Evolutionary conservation across 2,329 filamentous ascomycete species (phyloP).

Genomic region (Chrysoporthe deuterocubensis): DNA sequence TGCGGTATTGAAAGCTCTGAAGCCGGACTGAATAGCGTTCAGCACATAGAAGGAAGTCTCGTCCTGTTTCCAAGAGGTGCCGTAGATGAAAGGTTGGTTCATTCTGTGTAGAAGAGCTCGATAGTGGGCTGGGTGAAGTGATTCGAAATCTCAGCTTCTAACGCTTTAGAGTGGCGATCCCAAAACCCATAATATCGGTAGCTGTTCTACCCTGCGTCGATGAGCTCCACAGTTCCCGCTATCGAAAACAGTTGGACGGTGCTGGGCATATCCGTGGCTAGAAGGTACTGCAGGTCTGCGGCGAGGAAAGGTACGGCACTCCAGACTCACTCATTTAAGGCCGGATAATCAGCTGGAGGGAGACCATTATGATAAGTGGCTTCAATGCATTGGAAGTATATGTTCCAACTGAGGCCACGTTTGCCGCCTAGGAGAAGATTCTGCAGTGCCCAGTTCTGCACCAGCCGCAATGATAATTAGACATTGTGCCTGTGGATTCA

Average conservation of each 20-base stretch:
- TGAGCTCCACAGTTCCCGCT: not conserved
- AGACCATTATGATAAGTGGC: not conserved
- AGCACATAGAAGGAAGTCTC: conserved; percentile 69
- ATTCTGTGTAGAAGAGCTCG: not conserved
- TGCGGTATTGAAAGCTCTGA: conserved; percentile 76
- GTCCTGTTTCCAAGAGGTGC: conserved; percentile 85
- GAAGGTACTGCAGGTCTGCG: not conserved
- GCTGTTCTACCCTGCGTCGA: not conserved
- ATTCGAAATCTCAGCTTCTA: not conserved
- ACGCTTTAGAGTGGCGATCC: not conserved
- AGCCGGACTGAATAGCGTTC: conserved; percentile 69
- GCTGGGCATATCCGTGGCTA: not conserved
- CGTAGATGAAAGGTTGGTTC: conserved; percentile 62
- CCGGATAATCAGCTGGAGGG: not conserved
- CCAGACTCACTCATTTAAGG: not conserved
- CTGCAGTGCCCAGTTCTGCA: too few relatives aligned
- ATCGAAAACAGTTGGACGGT: not conserved
- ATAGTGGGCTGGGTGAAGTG: too few relatives aligned
- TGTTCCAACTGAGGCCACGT: too few relatives aligned
- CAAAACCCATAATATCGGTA: not conserved
- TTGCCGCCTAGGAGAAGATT: too few relatives aligned
- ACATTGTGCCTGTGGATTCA: too few relatives aligned
- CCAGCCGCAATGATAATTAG: not conserved
- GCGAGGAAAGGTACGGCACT: not conserved
- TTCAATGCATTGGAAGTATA: too few relatives aligned